Conservation (phyloP, 495 filamentous ascomycete genomes). For the Penicillium waksmanii region DNA sequence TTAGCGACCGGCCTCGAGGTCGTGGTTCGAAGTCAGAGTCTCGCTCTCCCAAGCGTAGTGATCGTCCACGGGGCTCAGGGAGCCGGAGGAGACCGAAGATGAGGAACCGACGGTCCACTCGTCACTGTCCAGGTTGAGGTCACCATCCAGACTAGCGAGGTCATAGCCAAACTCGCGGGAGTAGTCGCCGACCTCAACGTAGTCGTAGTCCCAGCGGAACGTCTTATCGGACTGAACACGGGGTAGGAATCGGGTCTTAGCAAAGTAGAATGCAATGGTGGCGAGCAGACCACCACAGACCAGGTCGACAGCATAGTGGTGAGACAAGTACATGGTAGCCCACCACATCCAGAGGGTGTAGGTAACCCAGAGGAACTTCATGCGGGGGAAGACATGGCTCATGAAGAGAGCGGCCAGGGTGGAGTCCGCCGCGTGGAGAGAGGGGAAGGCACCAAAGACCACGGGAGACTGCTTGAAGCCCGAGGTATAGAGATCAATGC, state of each 20-base stretch:
- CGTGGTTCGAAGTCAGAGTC: slow-evolving; percentile 57
- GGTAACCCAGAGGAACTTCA: slow-evolving; percentile 73
- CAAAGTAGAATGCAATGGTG: slow-evolving; percentile 76
- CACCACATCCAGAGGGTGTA: slow-evolving; percentile 95
- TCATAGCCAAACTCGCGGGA: slow-evolving; percentile 59
- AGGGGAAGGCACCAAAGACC: slow-evolving; percentile 94
- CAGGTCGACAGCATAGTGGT: slow-evolving; percentile 94
- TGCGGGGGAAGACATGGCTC: slow-evolving; percentile 81
- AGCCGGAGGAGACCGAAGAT: slow-evolving; percentile 67
- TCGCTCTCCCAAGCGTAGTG: slow-evolving; percentile 66
- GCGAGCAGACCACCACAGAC: slow-evolving; percentile 84
- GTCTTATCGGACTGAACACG: slow-evolving; percentile 79
- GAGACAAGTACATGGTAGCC: slow-evolving; percentile 97
- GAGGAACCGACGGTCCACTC: slow-evolving; percentile 78
- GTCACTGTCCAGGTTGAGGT: slow-evolving; percentile 64
- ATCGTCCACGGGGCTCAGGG: slow-evolving; percentile 64
- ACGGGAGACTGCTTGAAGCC: slow-evolving; percentile 85
- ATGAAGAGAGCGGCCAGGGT: slow-evolving; percentile 92
- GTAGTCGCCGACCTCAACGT: slow-evolving; percentile 76
- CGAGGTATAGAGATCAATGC: slow-evolving; percentile 89
- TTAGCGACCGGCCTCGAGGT: slow-evolving; percentile 54
- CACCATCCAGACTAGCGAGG: slow-evolving; percentile 56
- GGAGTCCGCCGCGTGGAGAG: slow-evolving; percentile 82
- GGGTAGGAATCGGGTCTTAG: slow-evolving; percentile 78
- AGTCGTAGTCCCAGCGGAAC: slow-evolving; percentile 95